phyloP scores from a whole-genome alignment of 2,329 filamentous ascomycete species.

The Curvularia eragrostidis region DNA sequence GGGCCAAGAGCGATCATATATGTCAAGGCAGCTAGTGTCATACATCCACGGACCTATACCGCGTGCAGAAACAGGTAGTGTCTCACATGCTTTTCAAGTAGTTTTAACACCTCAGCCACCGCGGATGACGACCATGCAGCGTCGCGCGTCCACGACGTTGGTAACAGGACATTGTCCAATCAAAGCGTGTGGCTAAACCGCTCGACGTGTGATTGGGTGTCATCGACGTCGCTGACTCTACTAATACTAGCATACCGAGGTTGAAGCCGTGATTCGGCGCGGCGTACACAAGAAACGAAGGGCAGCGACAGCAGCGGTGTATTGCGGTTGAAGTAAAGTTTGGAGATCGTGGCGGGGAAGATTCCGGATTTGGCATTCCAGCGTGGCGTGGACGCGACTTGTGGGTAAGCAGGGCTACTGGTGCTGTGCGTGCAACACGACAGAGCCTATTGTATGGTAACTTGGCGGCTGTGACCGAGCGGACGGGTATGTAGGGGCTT shows the following conservation, averaged over 20 bases:
- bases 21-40: background rate
- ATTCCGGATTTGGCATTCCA: too few species aligned
- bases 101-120: background rate
- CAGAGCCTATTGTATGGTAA: background rate
- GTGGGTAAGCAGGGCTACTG: background rate
- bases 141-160: conserved; percentile 14
- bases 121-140: background rate
- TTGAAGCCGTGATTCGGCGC: background rate
- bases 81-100: background rate
- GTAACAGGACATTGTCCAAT: conserved; percentile 10
- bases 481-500: background rate
- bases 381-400: background rate
- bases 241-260: background rate
- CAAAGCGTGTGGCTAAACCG: conserved; percentile 5
- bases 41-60: background rate
- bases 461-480: background rate
- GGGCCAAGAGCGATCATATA: background rate
- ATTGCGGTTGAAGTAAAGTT: background rate
- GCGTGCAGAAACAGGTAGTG: background rate
- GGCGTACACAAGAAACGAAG: background rate
- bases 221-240: background rate
- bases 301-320: background rate
- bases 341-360: background rate
- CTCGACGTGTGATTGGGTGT: background rate
- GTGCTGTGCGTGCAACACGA: background rate